A percentile compares a stretch with the other conserved stretches of the same genome.
Evolutionary conservation across 164 flowering plant genomes (phyloP).

Genomic region (Magnolia kwangsiensis): DNA sequence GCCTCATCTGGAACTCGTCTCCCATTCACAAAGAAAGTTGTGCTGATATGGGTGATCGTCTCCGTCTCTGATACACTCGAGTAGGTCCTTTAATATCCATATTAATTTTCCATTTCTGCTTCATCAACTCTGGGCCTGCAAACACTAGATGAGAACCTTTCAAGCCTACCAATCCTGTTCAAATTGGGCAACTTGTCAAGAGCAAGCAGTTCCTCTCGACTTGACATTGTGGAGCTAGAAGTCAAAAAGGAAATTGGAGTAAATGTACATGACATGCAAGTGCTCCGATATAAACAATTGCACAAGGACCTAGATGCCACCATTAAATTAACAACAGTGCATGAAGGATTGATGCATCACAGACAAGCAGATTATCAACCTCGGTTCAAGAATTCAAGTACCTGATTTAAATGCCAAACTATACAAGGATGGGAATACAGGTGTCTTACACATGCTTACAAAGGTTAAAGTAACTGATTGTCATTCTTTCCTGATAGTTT

Average conservation of each 20-base stretch:
- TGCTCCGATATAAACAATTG: constrained; percentile 18
- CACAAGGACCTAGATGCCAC: constrained; percentile 15
- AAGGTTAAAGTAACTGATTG: no score
- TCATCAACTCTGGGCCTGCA: constrained; percentile 70
- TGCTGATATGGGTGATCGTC: no score
- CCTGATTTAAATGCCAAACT: no score
- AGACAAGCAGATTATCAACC: no score
- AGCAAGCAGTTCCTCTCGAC: constrained; percentile 85
- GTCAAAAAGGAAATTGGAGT: constrained; percentile 25
- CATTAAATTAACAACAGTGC: constrained; percentile 19
- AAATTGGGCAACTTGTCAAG: constrained; percentile 70
- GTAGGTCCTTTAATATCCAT: no score
- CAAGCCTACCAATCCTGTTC: constrained; percentile 57
- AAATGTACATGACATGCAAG: constrained; percentile 22
- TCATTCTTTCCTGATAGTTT: no score
- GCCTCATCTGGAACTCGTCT: no score
- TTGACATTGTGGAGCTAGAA: constrained; percentile 64
- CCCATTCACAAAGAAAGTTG: no score
- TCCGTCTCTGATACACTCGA: no score
- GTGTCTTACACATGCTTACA: no score
- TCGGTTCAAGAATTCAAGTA: no score
- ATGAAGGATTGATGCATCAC: not conserved
- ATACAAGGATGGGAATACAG: no score
- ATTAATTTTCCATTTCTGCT: constrained; percentile 57
- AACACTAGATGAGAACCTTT: constrained; percentile 67